Conservation (phyloP, 495 filamentous ascomycete species). For the Hypoxylon crocopeplum region DNA sequence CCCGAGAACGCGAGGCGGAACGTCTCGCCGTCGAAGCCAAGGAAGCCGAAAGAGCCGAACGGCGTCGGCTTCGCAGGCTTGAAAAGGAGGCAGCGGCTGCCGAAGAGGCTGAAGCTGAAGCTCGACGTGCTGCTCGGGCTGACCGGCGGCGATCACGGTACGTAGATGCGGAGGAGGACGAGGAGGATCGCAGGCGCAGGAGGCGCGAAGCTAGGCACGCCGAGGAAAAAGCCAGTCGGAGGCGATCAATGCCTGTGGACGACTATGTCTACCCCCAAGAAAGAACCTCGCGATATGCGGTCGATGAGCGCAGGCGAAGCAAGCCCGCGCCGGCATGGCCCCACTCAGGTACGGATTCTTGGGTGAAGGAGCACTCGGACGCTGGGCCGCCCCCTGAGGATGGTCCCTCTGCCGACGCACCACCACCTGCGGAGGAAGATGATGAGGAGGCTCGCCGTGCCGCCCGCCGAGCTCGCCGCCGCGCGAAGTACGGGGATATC, state of each 20-base stretch:
- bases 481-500: slow-evolving; percentile 51
- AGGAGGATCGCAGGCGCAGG: slow-evolving; percentile 58
- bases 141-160: slow-evolving; percentile 43
- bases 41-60: slow-evolving; percentile 53
- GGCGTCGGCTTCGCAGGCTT: slow-evolving; percentile 50
- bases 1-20: slow-evolving; percentile 52
- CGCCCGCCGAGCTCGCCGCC: slow-evolving; percentile 52
- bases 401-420: slow-evolving; percentile 35
- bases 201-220: slow-evolving; percentile 56
- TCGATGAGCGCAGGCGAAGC: slow-evolving; percentile 43
- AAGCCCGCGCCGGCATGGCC: slow-evolving; percentile 55
- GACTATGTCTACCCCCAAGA: slow-evolving; percentile 54
- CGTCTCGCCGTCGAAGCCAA: slow-evolving; percentile 48
- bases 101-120: slow-evolving; percentile 53
- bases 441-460: slow-evolving; percentile 58
- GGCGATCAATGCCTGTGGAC: slow-evolving; percentile 46
- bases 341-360: slow-evolving; percentile 62
- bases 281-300: slow-evolving; percentile 44
- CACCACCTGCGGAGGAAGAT: slow-evolving; percentile 37
- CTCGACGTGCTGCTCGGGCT: slow-evolving; percentile 51
- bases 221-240: slow-evolving; percentile 45
- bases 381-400: slow-evolving; percentile 58
- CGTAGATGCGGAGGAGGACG: slow-evolving; percentile 46
- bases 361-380: slow-evolving; percentile 67
- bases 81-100: slow-evolving; percentile 46